These are phyloP conservation scores for Oryza rufipogon DNA, from an alignment of 176 grass and related monocot genomes.

Conservation along the genomic window DNA sequence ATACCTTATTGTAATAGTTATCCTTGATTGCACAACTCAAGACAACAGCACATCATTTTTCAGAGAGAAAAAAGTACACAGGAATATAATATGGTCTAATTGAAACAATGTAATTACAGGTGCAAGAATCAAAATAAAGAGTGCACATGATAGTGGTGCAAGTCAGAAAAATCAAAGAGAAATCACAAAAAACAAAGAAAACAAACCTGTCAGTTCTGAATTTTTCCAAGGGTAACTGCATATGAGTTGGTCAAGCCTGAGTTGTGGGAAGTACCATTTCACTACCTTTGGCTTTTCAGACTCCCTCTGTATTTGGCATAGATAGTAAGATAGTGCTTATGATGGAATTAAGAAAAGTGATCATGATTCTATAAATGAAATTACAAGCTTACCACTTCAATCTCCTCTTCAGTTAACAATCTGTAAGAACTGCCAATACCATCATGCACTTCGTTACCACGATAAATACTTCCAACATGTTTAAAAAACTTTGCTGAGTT, in stretches of 20 bases:
- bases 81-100: conserved; percentile 6
- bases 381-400: conserved; percentile 64
- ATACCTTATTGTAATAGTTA: neutral
- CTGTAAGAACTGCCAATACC: conserved; percentile 59
- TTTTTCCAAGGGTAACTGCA: conserved; percentile 83
- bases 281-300: conserved; percentile 68
- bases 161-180: conserved; percentile 16
- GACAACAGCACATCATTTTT: neutral
- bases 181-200: neutral
- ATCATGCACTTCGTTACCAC: conserved; percentile 31
- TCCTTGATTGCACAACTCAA: conserved; percentile 12
- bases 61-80: neutral
- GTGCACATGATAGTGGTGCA: neutral
- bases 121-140: neutral
- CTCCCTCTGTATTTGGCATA: conserved; percentile 62
- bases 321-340: conserved; percentile 23
- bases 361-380: conserved; percentile 24
- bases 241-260: conserved; percentile 82
- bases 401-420: conserved; percentile 86
- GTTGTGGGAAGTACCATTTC: conserved; percentile 81
- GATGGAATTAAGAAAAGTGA: conserved; percentile 8
- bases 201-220: conserved; percentile 57
- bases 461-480: conserved; percentile 59
- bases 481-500: conserved; percentile 79
- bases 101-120: conserved; percentile 13